Evolutionary conservation across 1,284 basidiomycete species (phyloP), one percentile per base, ranked within the genome.

Genomic region (Phellopilus nigrolimitatus): DNA sequence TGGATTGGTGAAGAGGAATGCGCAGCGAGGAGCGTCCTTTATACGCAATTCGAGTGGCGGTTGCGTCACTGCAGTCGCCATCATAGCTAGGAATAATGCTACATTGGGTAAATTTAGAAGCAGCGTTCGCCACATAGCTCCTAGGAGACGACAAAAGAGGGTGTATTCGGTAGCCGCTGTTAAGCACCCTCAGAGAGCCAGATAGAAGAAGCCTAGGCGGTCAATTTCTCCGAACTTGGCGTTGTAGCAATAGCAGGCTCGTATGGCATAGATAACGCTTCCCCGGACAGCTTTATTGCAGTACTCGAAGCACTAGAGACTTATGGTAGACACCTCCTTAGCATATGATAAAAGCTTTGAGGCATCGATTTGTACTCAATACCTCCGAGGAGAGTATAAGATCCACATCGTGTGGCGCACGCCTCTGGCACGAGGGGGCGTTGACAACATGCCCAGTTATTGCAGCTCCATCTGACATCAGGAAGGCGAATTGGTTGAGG

Each of bases 381-480:
- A 37, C 1, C 22, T 37, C 45, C 21, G 25, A 47, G 24, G 45
- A 37, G 45, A 27, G 43, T 7, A 45, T 15, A 37, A 47, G 24
- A 40, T 50, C 36, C 40, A 21, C 49, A 50, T 43, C 49, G 47
- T 38, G 47, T 40, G 47, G 47, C 31, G 47, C 22, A 19, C n/a
- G n/a, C n/a, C n/a, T n/a, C n/a, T n/a, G n/a, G n/a, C n/a, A n/a
- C n/a, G 19, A 24, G 40, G 25, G 21, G 5, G 40, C 8, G 21
- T 25, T 22, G 19, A 31, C 30, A 31, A 13, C 27, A 31, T n/a
- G 30, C 28, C 15, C 30, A 21, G n/a, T 44, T 19, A 31, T 22
- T 49, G 39, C 39, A 50, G 27, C 49, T 28, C 40, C 49, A 50
- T 50, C 45, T 47, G 45, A 47, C 45, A 47, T 47, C 45, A 47